Conservation (phyloP, 768 basidiomycete genomes). For the Suillus luteus region DNA sequence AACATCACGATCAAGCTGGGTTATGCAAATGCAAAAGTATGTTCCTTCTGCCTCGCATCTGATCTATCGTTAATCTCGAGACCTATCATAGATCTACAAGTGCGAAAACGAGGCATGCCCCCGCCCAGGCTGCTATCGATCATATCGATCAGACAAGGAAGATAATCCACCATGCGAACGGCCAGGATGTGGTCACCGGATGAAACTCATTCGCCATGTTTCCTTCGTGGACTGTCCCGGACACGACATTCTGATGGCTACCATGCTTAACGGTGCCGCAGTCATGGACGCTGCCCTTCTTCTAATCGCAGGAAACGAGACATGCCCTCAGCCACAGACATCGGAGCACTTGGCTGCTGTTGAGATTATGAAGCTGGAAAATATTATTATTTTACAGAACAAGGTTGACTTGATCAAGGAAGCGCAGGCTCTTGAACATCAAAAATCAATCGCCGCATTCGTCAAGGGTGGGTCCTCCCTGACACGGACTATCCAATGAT, state of each 20-base stretch:
- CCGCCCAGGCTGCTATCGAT: slow-evolving; percentile 91
- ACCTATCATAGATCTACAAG: slow-evolving; percentile 81
- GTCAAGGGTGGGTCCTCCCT: slow-evolving; percentile 71
- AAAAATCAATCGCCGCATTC: slow-evolving; percentile 93
- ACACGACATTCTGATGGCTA: slow-evolving; percentile 99
- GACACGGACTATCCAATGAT: background rate
- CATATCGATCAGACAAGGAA: slow-evolving; percentile 93
- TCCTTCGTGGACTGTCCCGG: slow-evolving; percentile 98
- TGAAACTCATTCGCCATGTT: slow-evolving; percentile 94
- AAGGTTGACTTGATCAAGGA: slow-evolving; percentile 99
- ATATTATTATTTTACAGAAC: slow-evolving; percentile 98
- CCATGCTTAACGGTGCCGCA: slow-evolving; percentile 99
- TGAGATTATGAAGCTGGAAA: slow-evolving; percentile 98
- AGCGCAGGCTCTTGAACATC: slow-evolving; percentile 89
- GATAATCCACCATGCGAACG: slow-evolving; percentile 92
- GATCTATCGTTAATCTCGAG: background rate
- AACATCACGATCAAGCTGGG: slow-evolving; percentile 99
- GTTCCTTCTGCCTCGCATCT: slow-evolving; percentile 28
- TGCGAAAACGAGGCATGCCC: slow-evolving; percentile 94
- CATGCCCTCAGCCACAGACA: slow-evolving; percentile 98
- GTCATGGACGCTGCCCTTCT: slow-evolving; percentile 99
- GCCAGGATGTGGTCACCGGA: slow-evolving; percentile 84
- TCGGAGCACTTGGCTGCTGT: slow-evolving; percentile 98
- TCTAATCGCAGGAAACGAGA: slow-evolving; percentile 96
- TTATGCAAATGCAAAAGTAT: slow-evolving; percentile 97